Evolutionary conservation across 768 basidiomycete species (phyloP), one percentile per base, ranked within the genome.

Genomic region (Panaeolus papilionaceus): DNA sequence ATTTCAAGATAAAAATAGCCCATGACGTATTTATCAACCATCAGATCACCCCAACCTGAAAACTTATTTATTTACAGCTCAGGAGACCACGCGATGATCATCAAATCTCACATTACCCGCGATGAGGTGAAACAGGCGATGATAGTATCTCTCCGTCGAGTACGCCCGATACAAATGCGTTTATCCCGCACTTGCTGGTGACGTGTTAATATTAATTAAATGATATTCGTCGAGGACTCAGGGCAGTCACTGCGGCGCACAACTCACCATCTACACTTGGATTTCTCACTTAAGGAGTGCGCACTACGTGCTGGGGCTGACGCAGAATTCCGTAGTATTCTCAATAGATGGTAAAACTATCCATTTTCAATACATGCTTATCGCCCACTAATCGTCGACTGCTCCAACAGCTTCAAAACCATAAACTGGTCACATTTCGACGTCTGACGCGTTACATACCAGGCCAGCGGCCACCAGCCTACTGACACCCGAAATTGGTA

Each of bases 1-100:
- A 47, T 33, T 58, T 58, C 11, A 16, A 14, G 54, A 58, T 16
- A n/a, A 58, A 58, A 37, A 28, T 58, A 58, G 16, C 33, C 28
- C 6, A 58, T 58, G 54, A 58, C 54, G 54, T 58, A 58, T 58
- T 33, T 58, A 58, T 58, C 28, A 28, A 58, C 33, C 33, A 33
- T 58, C 54, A 58, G 28, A 37, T 28, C 33, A 16, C 2, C 33
- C 54, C n/a, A 2, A 18, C 26, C 9, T 28, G 54, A 28, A 49
- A 6, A 14, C 54, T 9, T 4, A 58, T 58, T 14, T 51, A 26
- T 28, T 12, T 58, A 11, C 28, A 37, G 3, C 33, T 26, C 20
- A 23, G 26, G 14, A 9, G 20, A 58, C 26, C 54, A 58, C 54
- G 28, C 28, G 54, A 33, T 33, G 28, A 28, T 28, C 54, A 58